Evolutionary conservation across 495 filamentous ascomycete genomes (phyloP).

Genomic region (Rhypophila decipiens): DNA sequence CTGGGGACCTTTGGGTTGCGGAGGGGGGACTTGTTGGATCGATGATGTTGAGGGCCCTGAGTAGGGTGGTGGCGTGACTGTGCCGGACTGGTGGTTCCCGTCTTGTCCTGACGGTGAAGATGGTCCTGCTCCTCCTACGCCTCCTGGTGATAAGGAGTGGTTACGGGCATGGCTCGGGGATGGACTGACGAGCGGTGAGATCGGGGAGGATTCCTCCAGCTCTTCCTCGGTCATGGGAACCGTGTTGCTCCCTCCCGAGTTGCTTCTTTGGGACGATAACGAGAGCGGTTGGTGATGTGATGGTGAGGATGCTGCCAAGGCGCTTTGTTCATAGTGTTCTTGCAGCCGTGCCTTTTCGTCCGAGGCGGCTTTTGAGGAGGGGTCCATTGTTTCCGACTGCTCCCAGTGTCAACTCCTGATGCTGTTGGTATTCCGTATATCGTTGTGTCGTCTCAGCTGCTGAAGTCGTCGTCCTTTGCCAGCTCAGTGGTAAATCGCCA

Average conservation of each 20-base stretch:
- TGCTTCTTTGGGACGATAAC: neutral
- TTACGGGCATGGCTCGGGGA: neutral
- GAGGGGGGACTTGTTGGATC: conserved; percentile 15
- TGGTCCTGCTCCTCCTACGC: neutral
- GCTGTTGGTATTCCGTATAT: too few species aligned
- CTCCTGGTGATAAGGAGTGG: neutral
- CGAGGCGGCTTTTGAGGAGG: neutral
- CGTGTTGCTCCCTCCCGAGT: conserved; percentile 8
- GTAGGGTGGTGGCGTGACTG: conserved; percentile 37
- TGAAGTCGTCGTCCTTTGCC: too few species aligned
- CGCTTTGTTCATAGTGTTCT: conserved; percentile 6
- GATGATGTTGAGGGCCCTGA: conserved; percentile 31
- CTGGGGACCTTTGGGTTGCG: conserved; percentile 22
- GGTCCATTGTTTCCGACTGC: too few species aligned
- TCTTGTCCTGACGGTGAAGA: neutral
- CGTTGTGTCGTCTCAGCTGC: too few species aligned
- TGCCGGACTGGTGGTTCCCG: conserved; percentile 1
- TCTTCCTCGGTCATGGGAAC: conserved; percentile 19
- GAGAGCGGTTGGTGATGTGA: neutral
- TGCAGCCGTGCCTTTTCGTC: conserved; percentile 11
- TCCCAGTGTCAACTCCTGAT: too few species aligned
- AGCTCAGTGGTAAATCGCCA: too few species aligned
- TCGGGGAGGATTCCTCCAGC: neutral
- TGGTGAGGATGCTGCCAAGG: conserved; percentile 1
- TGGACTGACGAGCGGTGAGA: conserved; percentile 1